These are phyloP conservation scores for Athelia psychrophila DNA, from an alignment of 1,284 basidiomycete species.

Conservation along the genomic window DNA sequence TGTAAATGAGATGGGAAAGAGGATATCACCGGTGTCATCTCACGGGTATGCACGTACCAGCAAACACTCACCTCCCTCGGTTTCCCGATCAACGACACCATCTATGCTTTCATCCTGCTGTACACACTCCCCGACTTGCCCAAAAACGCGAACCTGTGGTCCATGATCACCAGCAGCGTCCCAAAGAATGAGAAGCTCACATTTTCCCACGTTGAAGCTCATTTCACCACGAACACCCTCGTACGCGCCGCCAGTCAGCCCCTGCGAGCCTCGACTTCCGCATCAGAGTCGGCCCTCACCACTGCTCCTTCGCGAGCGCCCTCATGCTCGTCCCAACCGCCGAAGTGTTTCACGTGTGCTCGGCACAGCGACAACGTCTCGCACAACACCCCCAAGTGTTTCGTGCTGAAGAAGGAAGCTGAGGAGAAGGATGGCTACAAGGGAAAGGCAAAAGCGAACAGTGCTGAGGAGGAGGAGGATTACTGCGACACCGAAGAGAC, in stretches of 20 bases:
- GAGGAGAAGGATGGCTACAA: background rate
- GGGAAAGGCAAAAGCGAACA: background rate
- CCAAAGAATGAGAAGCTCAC: background rate
- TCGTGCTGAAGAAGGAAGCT: background rate
- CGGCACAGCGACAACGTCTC: background rate
- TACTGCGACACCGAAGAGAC: background rate
- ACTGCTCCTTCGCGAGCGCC: background rate
- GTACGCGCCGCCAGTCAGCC: background rate
- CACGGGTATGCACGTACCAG: background rate
- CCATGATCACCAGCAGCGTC: background rate
- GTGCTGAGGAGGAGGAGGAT: background rate
- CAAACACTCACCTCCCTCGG: background rate
- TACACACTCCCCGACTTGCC: background rate
- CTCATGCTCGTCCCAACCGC: too few relatives aligned
- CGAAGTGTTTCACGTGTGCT: background rate
- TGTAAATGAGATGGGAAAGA: background rate
- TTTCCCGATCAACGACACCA: background rate
- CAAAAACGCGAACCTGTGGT: background rate
- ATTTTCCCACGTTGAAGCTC: background rate
- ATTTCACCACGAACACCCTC: background rate
- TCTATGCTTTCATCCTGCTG: background rate
- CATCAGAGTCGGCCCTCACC: background rate
- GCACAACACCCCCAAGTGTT: background rate
- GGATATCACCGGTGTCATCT: background rate
- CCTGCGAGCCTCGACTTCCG: background rate